These are phyloP conservation scores for Quercus suber DNA, from an alignment of 306 rosid species.

Conservation along the genomic window DNA sequence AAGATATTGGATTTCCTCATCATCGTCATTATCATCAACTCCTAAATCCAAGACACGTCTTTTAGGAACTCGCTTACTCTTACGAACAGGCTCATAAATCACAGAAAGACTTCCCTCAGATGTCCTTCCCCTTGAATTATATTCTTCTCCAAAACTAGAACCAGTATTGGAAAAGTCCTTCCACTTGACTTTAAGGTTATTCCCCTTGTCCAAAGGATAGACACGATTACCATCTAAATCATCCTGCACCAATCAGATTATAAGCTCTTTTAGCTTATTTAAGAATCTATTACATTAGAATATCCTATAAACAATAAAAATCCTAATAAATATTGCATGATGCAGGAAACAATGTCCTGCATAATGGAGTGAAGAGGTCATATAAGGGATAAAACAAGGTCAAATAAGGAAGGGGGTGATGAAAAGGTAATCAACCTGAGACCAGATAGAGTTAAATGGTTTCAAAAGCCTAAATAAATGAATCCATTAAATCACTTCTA, in stretches of 20 bases:
- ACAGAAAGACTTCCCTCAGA: not conserved
- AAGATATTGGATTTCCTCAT: slow-evolving; percentile 35
- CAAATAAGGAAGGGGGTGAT: not conserved
- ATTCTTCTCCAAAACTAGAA: slow-evolving; percentile 9
- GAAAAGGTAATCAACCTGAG: not conserved
- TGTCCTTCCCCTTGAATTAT: slow-evolving; percentile 10
- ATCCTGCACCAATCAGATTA: slow-evolving; percentile 23
- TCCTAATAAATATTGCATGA: not conserved
- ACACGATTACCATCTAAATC: slow-evolving; percentile 11
- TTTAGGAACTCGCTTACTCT: slow-evolving; percentile 38
- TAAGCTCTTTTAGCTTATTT: not conserved
- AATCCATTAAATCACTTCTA: not conserved
- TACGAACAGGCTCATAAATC: slow-evolving; percentile 24
- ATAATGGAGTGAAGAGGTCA: not conserved
- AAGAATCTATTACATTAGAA: not conserved
- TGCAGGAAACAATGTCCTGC: not conserved
- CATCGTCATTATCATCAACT: slow-evolving; percentile 23
- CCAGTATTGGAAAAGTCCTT: slow-evolving; percentile 3
- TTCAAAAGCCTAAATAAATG: not conserved
- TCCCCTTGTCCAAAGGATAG: slow-evolving; percentile 14
- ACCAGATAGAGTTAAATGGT: not conserved
- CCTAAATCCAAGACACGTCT: slow-evolving; percentile 24
- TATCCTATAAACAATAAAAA: not conserved
- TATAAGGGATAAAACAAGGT: not conserved
- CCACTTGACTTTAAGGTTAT: slow-evolving; percentile 1